A percentile compares a stretch with the other conserved stretches of the same genome.
These are phyloP conservation scores for Periconia sp. DNA, from an alignment of 2,329 filamentous ascomycete species.

Conservation along the genomic window DNA sequence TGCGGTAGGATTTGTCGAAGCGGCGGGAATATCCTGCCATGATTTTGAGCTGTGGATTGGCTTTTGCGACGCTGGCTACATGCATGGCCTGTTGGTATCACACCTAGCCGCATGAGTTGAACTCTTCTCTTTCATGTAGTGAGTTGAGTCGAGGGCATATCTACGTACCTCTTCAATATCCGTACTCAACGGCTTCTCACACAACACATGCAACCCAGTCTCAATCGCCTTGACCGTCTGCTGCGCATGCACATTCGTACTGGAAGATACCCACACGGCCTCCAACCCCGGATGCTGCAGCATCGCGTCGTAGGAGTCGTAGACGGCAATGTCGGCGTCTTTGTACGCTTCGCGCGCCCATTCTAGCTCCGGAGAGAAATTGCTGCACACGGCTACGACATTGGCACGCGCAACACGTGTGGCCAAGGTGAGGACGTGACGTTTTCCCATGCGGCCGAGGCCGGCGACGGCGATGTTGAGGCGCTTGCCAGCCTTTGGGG, in stretches of 20 bases:
- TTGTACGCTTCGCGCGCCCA: constrained; percentile 54
- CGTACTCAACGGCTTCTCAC: constrained; percentile 48
- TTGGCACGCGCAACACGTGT: constrained; percentile 53
- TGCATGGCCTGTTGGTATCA: constrained; percentile 20
- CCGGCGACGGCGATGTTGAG: constrained; percentile 51
- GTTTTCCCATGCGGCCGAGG: constrained; percentile 58
- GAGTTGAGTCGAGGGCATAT: no score
- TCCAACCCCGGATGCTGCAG: constrained; percentile 49
- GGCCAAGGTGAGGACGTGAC: constrained; percentile 55
- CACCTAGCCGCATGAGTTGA: no score
- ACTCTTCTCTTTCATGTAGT: no score
- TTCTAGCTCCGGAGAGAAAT: constrained; percentile 51
- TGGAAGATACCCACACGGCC: constrained; percentile 49
- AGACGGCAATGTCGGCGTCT: constrained; percentile 52
- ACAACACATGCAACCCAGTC: constrained; percentile 44
- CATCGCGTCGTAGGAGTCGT: constrained; percentile 56
- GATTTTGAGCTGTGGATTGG: constrained; percentile 47
- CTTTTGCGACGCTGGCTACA: constrained; percentile 43
- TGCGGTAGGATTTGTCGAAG: constrained; percentile 52
- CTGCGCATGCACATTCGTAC: constrained; percentile 41
- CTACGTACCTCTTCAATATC: constrained; percentile 36
- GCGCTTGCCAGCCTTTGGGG: no score
- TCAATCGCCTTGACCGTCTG: constrained; percentile 41
- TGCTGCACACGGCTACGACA: constrained; percentile 58
- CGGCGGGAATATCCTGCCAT: constrained; percentile 55